These are phyloP conservation scores for Podila horticola DNA, from an alignment of 192 early-diverging fungal genomes.

Conservation along the genomic window DNA sequence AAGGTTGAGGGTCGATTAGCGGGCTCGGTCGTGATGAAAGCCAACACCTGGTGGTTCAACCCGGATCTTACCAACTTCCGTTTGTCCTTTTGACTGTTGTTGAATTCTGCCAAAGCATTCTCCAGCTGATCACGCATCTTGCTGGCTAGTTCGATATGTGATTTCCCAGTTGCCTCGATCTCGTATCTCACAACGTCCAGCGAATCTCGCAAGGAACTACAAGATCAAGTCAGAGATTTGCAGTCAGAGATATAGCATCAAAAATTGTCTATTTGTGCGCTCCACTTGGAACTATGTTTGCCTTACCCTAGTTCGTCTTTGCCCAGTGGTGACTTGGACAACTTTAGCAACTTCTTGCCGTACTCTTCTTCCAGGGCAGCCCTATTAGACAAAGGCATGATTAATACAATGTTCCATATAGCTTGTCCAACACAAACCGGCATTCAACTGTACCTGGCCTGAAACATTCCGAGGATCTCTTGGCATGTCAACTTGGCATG, in stretches of 20 bases:
- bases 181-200: slow-evolving; percentile 68
- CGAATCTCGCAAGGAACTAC: slow-evolving; percentile 64
- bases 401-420: background rate
- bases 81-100: slow-evolving; percentile 71
- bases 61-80: slow-evolving; percentile 59
- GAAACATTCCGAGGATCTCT: slow-evolving; percentile 71
- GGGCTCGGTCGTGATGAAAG: too few relatives aligned
- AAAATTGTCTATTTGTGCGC: too few relatives aligned
- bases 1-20: slow-evolving; percentile 5
- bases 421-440: background rate
- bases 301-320: slow-evolving; percentile 75
- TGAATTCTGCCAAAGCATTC: slow-evolving; percentile 67
- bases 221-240: background rate
- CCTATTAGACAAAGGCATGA: slow-evolving; percentile 29
- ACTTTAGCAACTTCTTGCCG: slow-evolving; percentile 72
- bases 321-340: slow-evolving; percentile 67
- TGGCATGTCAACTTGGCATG: slow-evolving; percentile 75
- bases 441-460: slow-evolving; percentile 50
- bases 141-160: slow-evolving; percentile 69
- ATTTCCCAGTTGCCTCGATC: slow-evolving; percentile 69
- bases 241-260: too few relatives aligned
- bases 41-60: too few relatives aligned
- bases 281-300: background rate
- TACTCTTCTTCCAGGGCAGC: slow-evolving; percentile 76
- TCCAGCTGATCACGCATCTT: slow-evolving; percentile 73